A percentile compares a stretch with the other conserved stretches of the same genome.
phyloP scores from a whole-genome alignment of 2,329 filamentous ascomycete genomes.

The Sporothrix phasma region DNA sequence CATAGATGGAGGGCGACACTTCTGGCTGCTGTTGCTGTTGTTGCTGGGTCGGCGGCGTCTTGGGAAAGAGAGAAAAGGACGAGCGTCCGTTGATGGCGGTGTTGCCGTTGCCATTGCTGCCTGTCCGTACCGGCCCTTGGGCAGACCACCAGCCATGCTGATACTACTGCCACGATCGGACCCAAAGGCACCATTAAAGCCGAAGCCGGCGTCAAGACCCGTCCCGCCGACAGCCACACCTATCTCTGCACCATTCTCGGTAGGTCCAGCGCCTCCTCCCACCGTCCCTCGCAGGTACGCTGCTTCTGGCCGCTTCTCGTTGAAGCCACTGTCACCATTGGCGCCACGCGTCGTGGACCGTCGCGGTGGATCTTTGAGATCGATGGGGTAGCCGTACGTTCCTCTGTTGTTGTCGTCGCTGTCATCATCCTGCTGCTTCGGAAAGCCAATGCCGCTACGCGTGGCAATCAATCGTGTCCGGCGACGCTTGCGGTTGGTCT shows the following conservation, averaged over 20 bases:
- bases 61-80: constrained; percentile 24
- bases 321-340: not conserved
- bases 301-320: constrained; percentile 1
- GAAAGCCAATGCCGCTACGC: constrained; percentile 20
- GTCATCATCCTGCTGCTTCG: constrained; percentile 14
- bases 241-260: not conserved
- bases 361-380: constrained; percentile 22
- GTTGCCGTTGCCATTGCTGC: not conserved
- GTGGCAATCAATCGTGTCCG: constrained; percentile 13
- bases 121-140: constrained; percentile 8
- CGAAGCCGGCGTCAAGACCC: constrained; percentile 17
- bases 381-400: constrained; percentile 20
- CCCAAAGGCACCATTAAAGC: constrained; percentile 13
- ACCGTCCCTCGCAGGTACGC: not conserved
- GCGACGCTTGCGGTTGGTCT: constrained; percentile 20
- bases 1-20: constrained; percentile 10
- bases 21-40: not conserved
- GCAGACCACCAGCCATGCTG: not conserved
- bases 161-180: constrained; percentile 15
- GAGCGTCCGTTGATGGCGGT: not conserved
- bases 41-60: not conserved
- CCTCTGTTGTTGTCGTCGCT: constrained; percentile 5
- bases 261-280: not conserved
- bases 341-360: not conserved
- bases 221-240: too few relatives aligned